Percentiles rank a stretch among this genome's conserved stretches.
These are phyloP conservation scores for Eucalyptus lansdowneana DNA, from an alignment of 345 rosid genomes.

Conservation along the genomic window DNA sequence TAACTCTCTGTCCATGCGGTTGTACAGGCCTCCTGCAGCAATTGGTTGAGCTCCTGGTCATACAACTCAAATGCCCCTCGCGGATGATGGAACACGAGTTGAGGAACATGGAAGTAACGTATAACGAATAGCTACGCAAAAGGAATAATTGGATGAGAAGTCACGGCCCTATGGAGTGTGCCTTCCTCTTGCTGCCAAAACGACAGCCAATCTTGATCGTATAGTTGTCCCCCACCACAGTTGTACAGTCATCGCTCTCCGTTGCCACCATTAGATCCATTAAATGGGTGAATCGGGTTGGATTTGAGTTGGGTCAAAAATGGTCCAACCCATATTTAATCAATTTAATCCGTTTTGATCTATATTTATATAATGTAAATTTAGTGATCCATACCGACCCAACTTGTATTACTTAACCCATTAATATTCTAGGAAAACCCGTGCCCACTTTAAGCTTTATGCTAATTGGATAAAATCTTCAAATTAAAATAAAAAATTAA, in stretches of 20 bases:
- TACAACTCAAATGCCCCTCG: background rate
- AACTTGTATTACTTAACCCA: rapidly evolving
- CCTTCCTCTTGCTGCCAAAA: background rate
- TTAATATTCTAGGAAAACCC: too few species aligned
- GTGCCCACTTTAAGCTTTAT: too few species aligned
- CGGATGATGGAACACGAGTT: background rate
- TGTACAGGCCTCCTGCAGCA: background rate
- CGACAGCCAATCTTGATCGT: background rate
- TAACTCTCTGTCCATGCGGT: background rate
- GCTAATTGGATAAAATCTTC: too few species aligned
- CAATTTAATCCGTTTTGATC: too few species aligned
- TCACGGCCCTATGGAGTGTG: background rate
- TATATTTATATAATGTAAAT: too few species aligned
- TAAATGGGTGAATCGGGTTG: rapidly evolving
- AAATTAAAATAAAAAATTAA: too few species aligned
- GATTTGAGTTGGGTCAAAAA: too few species aligned
- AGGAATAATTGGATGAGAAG: background rate
- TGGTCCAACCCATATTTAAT: rapidly evolving
- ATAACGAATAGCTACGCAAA: background rate
- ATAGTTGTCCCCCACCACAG: background rate
- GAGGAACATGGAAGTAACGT: background rate
- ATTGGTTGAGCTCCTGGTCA: background rate
- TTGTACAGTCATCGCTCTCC: rapidly evolving
- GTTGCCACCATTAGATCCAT: background rate
- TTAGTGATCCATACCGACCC: rapidly evolving